Base-by-base conservation (phyloP, 495 filamentous ascomycete species). In the Aspergillus campestris region DNA sequence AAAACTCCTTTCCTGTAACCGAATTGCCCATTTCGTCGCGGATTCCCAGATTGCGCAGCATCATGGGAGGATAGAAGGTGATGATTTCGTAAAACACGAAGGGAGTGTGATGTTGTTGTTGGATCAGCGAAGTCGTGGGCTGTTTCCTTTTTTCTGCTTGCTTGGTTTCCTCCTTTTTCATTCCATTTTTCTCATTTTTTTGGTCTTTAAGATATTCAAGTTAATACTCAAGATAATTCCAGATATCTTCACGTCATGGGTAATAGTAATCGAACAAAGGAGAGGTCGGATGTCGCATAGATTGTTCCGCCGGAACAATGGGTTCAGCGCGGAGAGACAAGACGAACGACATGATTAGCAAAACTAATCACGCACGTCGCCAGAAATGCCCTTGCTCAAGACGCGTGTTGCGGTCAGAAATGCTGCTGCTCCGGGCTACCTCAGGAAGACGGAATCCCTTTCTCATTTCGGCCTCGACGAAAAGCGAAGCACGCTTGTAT, bases 401-500 rank as follows among this genome's bases (percentile, higher is more conserved):
- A 11, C 37, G 31, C 27, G 34, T n/a, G 42, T 45, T 49, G 45
- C 45, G 51, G 31, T 50, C 40, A 42, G 40, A n/a, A 37, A 42
- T 5, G 8, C 47, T 36, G 32, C n/a, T 55, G 2, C 58, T 57
- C 34, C 50, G 50, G 24, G 57, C 39, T 9, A 58, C 15, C 33
- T 64, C 57, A 4, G 65, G 51, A 31, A 75, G 50, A 32, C 49
- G 49, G 41, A 77, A 75, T n/a, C 64, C 86, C 40, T 71, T 73
- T 38, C 61, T 59, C 49, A 95, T 77, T 67, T 89, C 83, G 13
- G 64, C 68, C 56, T 89, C 78, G 28, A 92, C 90, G 50, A 81
- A 94, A 12, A 77, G 55, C n/a, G 90, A 84, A 3, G 85, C 84
- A 24, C 80, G 72, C 70, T 89, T 90, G 71, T 83, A 96, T 30